These are phyloP conservation scores for Dysphania ambrosioides DNA, from an alignment of 148 eudicot genomes.

Conservation along the genomic window DNA sequence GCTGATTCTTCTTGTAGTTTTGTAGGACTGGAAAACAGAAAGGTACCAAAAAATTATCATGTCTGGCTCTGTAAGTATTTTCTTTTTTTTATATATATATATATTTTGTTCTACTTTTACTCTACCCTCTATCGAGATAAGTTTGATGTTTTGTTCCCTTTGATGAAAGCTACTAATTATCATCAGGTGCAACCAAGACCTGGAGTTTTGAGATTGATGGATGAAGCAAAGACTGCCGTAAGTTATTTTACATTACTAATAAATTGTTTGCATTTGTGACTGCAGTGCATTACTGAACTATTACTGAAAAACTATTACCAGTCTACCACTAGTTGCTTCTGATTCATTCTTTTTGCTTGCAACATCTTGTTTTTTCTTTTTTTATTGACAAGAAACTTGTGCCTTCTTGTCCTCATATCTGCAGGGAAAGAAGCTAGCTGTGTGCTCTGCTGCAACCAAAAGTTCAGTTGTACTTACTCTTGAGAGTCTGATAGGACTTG, in stretches of 20 bases:
- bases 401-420: constrained; percentile 10
- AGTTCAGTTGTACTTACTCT: constrained; percentile 90
- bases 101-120: background rate
- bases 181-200: constrained; percentile 92
- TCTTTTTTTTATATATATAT: background rate
- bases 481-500: constrained; percentile 90
- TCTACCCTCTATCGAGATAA: background rate
- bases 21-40: constrained; percentile 98
- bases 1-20: constrained; percentile 26
- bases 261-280: background rate
- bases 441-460: constrained; percentile 99
- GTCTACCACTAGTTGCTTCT: background rate
- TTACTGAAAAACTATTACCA: background rate
- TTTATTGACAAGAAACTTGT: background rate
- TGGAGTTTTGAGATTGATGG: constrained; percentile 95
- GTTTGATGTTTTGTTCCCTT: background rate
- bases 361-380: background rate
- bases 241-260: constrained; percentile 31
- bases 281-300: background rate
- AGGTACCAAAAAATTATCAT: constrained; percentile 89
- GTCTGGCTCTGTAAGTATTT: constrained; percentile 83
- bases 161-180: background rate
- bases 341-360: background rate
- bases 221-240: constrained; percentile 88
- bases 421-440: constrained; percentile 84